These are phyloP conservation scores for Umbelopsis vinacea DNA, from an alignment of 192 early-diverging fungal genomes.

Conservation along the genomic window DNA sequence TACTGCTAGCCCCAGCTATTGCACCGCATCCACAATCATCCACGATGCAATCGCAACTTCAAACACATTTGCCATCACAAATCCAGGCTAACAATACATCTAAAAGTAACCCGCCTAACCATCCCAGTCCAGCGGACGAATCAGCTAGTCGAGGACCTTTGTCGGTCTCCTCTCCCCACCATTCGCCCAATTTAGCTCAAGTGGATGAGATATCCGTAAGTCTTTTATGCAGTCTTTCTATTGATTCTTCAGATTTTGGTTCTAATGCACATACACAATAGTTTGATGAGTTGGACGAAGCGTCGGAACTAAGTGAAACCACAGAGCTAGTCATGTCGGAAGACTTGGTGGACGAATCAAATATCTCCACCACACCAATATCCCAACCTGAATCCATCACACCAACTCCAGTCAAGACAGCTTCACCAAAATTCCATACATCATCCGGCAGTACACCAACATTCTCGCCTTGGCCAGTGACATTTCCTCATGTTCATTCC, in stretches of 20 bases:
- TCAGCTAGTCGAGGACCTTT: not conserved
- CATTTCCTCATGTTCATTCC: constrained; percentile 8
- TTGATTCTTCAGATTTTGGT: not conserved
- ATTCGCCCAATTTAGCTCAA: not conserved
- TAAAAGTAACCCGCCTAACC: not conserved
- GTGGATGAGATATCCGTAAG: constrained; percentile 5
- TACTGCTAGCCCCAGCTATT: constrained; percentile 1
- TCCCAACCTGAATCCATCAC: constrained; percentile 4
- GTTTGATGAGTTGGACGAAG: not conserved
- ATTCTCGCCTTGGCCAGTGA: constrained; percentile 14
- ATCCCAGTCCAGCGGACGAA: not conserved
- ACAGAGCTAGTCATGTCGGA: constrained; percentile 8
- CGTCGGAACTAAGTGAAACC: not conserved
- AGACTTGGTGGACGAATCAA: not conserved
- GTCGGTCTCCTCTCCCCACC: not conserved
- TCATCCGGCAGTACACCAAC: not conserved
- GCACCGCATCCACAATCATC: not conserved
- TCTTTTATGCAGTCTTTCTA: not conserved
- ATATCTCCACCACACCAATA: not conserved
- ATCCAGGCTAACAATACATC: not conserved
- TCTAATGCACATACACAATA: not conserved
- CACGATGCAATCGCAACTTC: not conserved
- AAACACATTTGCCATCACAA: not conserved
- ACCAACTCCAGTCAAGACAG: not conserved
- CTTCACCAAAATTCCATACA: constrained; percentile 9